These are phyloP conservation scores for Taphrina communis DNA, from an alignment of 1,139 yeast genomes.

Conservation along the genomic window DNA sequence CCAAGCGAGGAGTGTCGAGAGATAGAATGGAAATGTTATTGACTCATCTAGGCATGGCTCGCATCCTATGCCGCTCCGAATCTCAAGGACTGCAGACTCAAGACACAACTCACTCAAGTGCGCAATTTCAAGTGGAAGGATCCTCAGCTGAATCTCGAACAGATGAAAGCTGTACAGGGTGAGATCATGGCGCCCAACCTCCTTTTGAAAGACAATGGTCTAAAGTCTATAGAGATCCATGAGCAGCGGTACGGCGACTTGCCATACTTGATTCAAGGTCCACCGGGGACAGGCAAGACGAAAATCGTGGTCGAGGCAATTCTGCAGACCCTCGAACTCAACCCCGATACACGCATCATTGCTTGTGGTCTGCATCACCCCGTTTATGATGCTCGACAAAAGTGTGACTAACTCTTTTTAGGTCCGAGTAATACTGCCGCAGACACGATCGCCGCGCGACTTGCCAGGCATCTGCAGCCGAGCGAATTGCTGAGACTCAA, in stretches of 20 bases:
- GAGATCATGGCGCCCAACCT: neutral
- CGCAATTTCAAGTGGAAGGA: constrained; percentile 44
- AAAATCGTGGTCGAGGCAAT: constrained; percentile 45
- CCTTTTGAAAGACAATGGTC: no score
- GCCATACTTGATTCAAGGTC: constrained; percentile 45
- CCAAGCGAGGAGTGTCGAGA: no score
- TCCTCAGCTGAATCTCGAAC: constrained; percentile 43
- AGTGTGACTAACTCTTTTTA: neutral
- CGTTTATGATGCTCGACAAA: constrained; percentile 23
- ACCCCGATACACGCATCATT: constrained; percentile 35
- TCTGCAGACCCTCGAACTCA: constrained; percentile 34
- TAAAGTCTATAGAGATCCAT: constrained; percentile 33
- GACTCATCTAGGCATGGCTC: constrained; percentile 16
- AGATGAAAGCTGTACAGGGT: constrained; percentile 41
- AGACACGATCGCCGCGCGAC: constrained; percentile 45
- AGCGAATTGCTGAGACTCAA: constrained; percentile 44
- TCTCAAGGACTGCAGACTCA: constrained; percentile 38
- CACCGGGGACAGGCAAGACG: constrained; percentile 47
- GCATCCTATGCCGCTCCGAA: constrained; percentile 42
- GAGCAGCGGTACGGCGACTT: constrained; percentile 42
- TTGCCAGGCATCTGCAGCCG: constrained; percentile 39
- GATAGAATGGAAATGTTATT: no score
- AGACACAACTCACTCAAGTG: constrained; percentile 36
- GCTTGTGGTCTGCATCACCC: constrained; percentile 36
- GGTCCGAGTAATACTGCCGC: constrained; percentile 46